Evolutionary conservation across 441 rosid genomes (phyloP).

Genomic region (Corymbia calophylla): DNA sequence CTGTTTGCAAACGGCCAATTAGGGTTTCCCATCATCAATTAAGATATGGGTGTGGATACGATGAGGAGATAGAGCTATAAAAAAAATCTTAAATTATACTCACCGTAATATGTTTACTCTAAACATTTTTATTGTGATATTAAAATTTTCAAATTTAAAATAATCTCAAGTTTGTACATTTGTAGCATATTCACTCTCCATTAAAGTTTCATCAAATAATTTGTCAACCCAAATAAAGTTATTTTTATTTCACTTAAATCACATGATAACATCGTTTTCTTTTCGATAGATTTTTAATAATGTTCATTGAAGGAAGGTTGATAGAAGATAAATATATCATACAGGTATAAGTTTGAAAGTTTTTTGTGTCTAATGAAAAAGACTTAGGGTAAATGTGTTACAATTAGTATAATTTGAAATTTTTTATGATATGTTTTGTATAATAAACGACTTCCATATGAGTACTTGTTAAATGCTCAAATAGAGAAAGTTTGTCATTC

Average conservation of each 20-base stretch:
- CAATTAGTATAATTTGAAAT: accelerated
- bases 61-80: too few species aligned
- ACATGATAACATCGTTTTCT: neutral
- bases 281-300: too few species aligned
- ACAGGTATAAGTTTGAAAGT: accelerated
- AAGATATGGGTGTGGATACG: neutral
- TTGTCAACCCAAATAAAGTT: accelerated
- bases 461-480: neutral
- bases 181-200: accelerated
- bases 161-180: too few species aligned
- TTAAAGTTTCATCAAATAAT: too few species aligned
- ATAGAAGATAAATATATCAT: too few species aligned
- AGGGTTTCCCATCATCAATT: neutral
- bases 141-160: too few species aligned
- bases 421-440: too few species aligned
- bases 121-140: neutral
- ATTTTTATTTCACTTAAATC: too few species aligned
- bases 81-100: too few species aligned
- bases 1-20: neutral
- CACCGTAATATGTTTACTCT: accelerated
- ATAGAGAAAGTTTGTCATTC: neutral
- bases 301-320: neutral
- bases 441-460: neutral
- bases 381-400: too few species aligned
- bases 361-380: accelerated